These are phyloP conservation scores for Agaricus bisporus DNA, from an alignment of 768 basidiomycete species.

Conservation along the genomic window DNA sequence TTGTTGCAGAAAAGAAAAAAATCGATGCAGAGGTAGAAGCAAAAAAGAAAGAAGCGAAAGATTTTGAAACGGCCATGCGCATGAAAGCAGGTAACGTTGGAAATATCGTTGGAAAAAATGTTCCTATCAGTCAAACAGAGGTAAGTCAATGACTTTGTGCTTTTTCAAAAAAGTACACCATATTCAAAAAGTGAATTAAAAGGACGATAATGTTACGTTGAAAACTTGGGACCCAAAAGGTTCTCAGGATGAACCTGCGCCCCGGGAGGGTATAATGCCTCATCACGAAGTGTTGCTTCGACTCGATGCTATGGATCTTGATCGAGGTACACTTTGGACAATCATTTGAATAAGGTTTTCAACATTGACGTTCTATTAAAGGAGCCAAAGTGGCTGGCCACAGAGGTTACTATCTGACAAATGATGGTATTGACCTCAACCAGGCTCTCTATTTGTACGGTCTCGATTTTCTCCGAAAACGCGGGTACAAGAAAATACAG, in stretches of 20 bases:
- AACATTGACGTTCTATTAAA: constrained; percentile 21
- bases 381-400: constrained; percentile 93
- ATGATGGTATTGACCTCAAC: constrained; percentile 95
- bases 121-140: constrained; percentile 84
- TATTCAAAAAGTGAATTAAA: too few relatives aligned
- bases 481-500: constrained; percentile 88
- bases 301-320: constrained; percentile 94
- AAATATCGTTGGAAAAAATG: constrained; percentile 86
- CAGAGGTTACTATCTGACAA: constrained; percentile 92
- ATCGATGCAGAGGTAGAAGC: constrained; percentile 77
- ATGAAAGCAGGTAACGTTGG: constrained; percentile 78
- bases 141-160: too few relatives aligned
- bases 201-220: constrained; percentile 86
- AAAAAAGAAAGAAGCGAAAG: constrained; percentile 70
- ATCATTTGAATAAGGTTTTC: neutral
- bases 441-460: constrained; percentile 94
- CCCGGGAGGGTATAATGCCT: constrained; percentile 77
- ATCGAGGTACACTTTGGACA: constrained; percentile 60
- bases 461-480: constrained; percentile 82
- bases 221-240: constrained; percentile 85
- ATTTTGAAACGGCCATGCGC: constrained; percentile 73
- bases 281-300: constrained; percentile 95
- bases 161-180: too few relatives aligned
- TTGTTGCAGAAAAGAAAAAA: constrained; percentile 78
- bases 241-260: constrained; percentile 63